Evolutionary conservation across 2,329 filamentous ascomycete species (phyloP), one percentile per base, ranked within the genome.

Genomic region (Diaporthe vexans): DNA sequence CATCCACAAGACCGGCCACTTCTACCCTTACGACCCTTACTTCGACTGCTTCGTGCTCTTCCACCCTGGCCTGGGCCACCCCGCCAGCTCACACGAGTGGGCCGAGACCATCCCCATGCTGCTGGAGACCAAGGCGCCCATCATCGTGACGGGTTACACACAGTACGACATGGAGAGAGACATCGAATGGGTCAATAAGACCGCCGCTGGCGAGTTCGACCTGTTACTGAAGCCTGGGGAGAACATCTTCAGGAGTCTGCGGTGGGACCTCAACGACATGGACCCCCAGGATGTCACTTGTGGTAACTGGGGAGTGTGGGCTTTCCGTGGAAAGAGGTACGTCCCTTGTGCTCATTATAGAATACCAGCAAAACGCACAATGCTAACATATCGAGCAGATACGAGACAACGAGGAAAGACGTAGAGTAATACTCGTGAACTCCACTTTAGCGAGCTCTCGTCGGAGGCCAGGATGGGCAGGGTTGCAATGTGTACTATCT

Each of bases 31-130:
- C 81, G 97, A 99, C 81, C 97, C 97, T 0, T 99, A 99, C 86
- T 98, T 99, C 83, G 97, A 99, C 86, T 97, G 94, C 83, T 98
- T 99, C 81, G 92, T 99, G 80, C 90, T 98, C 69, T 99, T 98
- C 88, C 97, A 99, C 81, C 97, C 97, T 0, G 97, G 97, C 11
- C 89, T 99, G 24, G 97, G 97, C 17, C 97, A 99, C 83, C 95
- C 97, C 0, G 95, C 95, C 19, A 96, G 93, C 80, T 94, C 94
- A 70, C 94, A 97, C 80, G 97, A 99, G 83, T 99, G 97, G 97
- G 90, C 93, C 74, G 92, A 96, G 79, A 98, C 97, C 0, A 85
- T 99, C 10, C 97, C 97, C 2, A 88, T 95, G 79, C 89, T 99
- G 37, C 88, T 99, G 26, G 95, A 98, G 85, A 99, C 97, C 4